Evolutionary conservation across 148 eudicot species (phyloP).

Genomic region (Spergularia marina): DNA sequence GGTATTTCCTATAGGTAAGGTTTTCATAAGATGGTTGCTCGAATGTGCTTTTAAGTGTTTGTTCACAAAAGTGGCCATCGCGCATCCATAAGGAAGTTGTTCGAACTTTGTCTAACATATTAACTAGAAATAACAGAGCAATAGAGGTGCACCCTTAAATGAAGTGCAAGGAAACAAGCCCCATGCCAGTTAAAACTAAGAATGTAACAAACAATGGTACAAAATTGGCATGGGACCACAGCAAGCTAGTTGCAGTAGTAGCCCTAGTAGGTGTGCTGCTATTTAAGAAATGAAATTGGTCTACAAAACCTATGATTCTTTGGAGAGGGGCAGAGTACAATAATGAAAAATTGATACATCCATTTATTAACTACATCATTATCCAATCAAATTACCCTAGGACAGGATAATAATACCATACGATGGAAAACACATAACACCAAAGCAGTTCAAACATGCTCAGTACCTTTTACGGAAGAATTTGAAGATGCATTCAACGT

Average conservation of each 20-base stretch:
- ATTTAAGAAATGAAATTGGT: not conserved
- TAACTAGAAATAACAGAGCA: not conserved
- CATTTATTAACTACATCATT: not conserved
- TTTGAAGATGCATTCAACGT: slow-evolving; percentile 93
- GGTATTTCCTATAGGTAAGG: not conserved
- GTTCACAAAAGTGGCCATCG: not conserved
- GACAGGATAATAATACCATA: not conserved
- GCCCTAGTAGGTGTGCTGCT: not conserved
- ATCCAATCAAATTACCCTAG: not conserved
- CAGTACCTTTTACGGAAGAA: slow-evolving; percentile 74
- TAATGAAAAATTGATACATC: not conserved
- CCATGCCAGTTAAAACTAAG: no score
- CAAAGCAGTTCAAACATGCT: not conserved
- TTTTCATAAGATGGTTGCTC: not conserved
- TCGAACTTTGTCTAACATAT: not conserved
- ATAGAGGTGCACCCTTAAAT: no score
- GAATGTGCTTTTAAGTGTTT: not conserved
- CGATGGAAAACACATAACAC: not conserved
- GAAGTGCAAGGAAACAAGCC: no score
- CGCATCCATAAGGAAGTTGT: not conserved
- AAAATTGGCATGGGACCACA: not conserved
- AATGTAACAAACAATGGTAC: not conserved
- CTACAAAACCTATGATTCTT: not conserved
- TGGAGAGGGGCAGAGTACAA: not conserved
- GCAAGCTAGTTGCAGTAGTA: not conserved